Percentiles rank a stretch among this genome's conserved stretches.
These are phyloP conservation scores for Auxenochlorella pyrenoidosa DNA, from an alignment of 139 green algal species.

Conservation along the genomic window DNA sequence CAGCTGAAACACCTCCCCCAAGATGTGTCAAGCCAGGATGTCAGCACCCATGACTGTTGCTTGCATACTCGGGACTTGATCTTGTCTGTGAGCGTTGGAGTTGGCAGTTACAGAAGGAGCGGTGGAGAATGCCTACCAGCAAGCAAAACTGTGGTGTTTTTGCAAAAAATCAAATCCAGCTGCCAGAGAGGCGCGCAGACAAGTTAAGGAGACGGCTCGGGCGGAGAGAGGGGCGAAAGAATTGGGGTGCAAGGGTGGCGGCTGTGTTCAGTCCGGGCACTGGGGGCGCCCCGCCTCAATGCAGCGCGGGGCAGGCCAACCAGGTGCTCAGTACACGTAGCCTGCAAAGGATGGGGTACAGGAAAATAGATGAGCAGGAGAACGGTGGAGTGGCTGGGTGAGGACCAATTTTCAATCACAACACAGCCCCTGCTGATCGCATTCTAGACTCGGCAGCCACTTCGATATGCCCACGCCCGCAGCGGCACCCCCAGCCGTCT, in stretches of 20 bases:
- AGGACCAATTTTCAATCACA: not conserved
- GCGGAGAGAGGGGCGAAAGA: conserved; percentile 1
- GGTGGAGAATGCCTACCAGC: not conserved
- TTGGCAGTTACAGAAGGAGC: conserved; percentile 1
- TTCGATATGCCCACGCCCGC: no score
- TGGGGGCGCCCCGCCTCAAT: not conserved
- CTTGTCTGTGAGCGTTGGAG: no score
- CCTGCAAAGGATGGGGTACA: no score
- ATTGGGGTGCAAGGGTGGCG: not conserved
- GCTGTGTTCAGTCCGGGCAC: not conserved
- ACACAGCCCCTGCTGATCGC: no score
- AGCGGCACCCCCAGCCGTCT: no score
- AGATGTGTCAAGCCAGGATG: no score
- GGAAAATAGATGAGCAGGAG: no score
- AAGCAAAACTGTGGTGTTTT: not conserved
- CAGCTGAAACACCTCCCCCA: no score
- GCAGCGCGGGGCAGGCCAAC: not conserved
- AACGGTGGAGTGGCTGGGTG: not conserved
- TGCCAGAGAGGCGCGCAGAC: not conserved
- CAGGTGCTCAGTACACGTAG: conserved; percentile 4
- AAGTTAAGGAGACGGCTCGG: conserved; percentile 1
- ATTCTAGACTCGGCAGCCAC: no score
- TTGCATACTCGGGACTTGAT: no score
- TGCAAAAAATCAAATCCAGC: conserved; percentile 15
- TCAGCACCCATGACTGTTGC: no score